Conservation (phyloP, 805 yeast species). For the Ogataea angusta region DNA sequence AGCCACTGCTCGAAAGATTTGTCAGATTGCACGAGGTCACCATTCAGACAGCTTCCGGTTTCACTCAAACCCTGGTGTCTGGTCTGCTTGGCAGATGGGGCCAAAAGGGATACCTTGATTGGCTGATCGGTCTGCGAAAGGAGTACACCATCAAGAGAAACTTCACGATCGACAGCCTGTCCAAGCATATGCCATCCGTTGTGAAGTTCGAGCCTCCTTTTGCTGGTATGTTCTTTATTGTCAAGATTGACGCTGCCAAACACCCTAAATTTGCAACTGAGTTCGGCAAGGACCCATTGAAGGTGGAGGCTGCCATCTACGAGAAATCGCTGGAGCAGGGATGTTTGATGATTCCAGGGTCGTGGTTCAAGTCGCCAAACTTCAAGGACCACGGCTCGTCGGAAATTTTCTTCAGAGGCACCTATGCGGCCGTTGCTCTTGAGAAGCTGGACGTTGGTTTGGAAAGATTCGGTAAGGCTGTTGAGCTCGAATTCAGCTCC, state of each 20-base stretch:
- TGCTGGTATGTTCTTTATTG: slow-evolving; percentile 87
- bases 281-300: slow-evolving; percentile 52
- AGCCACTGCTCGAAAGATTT: slow-evolving; percentile 57
- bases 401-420: slow-evolving; percentile 75
- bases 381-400: slow-evolving; percentile 44
- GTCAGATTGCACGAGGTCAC: slow-evolving; percentile 76
- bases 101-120: slow-evolving; percentile 80
- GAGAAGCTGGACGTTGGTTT: slow-evolving; percentile 60
- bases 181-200: slow-evolving; percentile 52
- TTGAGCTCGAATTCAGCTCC: slow-evolving; percentile 51
- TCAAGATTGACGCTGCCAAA: slow-evolving; percentile 67
- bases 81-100: slow-evolving; percentile 85
- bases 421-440: slow-evolving; percentile 80
- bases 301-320: slow-evolving; percentile 63
- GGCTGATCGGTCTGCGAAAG: slow-evolving; percentile 78
- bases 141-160: slow-evolving; percentile 89
- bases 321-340: slow-evolving; percentile 60
- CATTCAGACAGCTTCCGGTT: slow-evolving; percentile 78
- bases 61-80: slow-evolving; percentile 66
- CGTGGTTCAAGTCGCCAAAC: slow-evolving; percentile 69
- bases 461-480: slow-evolving; percentile 64
- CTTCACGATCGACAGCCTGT: slow-evolving; percentile 73
- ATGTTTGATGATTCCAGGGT: slow-evolving; percentile 75
- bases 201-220: slow-evolving; percentile 55
- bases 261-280: slow-evolving; percentile 72